Evolutionary conservation across 73 alveolate species (phyloP).

Genomic region (Paramecium primaurelia): DNA sequence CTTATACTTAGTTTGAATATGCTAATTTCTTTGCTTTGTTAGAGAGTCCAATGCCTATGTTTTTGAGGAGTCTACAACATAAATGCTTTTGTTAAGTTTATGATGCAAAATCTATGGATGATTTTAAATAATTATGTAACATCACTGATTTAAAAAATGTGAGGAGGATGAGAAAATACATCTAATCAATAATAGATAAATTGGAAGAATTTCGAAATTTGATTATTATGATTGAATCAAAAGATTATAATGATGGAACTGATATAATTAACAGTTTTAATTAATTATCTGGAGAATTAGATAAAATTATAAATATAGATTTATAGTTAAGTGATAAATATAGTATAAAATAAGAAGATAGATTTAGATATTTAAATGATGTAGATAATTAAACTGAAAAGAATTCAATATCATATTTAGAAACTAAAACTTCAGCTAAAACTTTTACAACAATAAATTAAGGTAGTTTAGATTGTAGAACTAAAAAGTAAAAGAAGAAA

Average conservation of each 20-base stretch:
- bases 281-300: background rate
- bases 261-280: background rate
- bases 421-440: background rate
- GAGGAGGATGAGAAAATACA: background rate
- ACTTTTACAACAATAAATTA: background rate
- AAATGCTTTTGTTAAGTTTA: background rate
- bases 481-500: background rate
- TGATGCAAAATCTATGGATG: background rate
- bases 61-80: background rate
- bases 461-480: background rate
- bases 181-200: background rate
- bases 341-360: background rate
- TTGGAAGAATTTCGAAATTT: background rate
- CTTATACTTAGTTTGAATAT: background rate
- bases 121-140: background rate
- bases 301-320: background rate
- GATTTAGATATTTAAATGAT: background rate
- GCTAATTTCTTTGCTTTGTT: background rate
- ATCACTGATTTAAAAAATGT: background rate
- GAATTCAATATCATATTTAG: background rate
- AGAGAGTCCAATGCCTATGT: background rate
- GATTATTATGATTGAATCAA: background rate
- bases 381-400: background rate
- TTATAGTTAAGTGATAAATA: background rate
- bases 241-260: background rate